A percentile compares a stretch with the other conserved stretches of the same genome.
These are phyloP conservation scores for Populus simonii DNA, from an alignment of 345 rosid species.

Conservation along the genomic window DNA sequence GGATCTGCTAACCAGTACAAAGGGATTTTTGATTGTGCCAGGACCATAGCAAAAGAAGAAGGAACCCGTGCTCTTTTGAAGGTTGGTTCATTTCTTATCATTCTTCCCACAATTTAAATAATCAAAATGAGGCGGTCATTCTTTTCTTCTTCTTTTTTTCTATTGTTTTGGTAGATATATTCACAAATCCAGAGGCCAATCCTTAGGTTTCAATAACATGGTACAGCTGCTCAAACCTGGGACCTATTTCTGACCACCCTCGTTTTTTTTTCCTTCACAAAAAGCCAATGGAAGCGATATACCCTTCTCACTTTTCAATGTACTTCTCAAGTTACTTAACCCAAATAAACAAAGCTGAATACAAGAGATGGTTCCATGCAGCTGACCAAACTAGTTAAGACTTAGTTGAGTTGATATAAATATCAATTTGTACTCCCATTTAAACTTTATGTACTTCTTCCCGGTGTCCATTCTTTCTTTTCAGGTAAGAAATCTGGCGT, in stretches of 20 bases:
- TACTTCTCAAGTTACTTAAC: not conserved
- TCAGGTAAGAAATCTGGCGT: too few relatives aligned
- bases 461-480: too few relatives aligned
- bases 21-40: slow-evolving; percentile 86
- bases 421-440: too few relatives aligned
- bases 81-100: slow-evolving; percentile 35
- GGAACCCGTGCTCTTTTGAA: slow-evolving; percentile 85
- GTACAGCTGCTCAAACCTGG: not conserved
- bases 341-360: not conserved
- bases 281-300: not conserved
- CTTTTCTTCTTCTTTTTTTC: not conserved
- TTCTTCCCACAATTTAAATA: not conserved
- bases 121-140: not conserved
- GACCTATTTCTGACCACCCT: too few relatives aligned
- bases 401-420: too few relatives aligned
- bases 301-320: not conserved
- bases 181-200: not conserved
- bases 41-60: slow-evolving; percentile 75
- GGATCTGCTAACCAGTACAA: slow-evolving; percentile 78
- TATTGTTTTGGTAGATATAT: not conserved
- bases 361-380: not conserved
- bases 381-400: too few relatives aligned
- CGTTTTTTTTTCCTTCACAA: too few relatives aligned
- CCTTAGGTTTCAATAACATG: not conserved
- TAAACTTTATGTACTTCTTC: too few relatives aligned